Base-by-base conservation (phyloP, 352 stramenopile genomes). In the Globisporangium paroecandrum region DNA sequence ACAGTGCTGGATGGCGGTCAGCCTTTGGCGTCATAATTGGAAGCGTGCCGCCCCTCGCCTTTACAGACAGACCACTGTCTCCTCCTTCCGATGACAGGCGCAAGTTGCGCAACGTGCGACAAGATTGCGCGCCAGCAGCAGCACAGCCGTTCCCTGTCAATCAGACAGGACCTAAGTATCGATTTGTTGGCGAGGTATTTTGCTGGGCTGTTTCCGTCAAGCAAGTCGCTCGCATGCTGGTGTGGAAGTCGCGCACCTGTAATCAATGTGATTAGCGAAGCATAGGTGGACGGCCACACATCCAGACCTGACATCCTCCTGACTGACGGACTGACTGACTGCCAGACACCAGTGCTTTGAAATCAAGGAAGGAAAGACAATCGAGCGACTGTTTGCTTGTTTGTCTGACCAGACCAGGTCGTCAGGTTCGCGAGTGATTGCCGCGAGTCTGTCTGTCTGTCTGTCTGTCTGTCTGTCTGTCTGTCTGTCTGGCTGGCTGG, bases 31-130 rank as follows among this genome's bases (percentile, higher is more conserved):
- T 51, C 56, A 49, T 62, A 36, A 62, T 32, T 8, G 32, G 56
- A 49, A 62, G n/a, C 56, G 56, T 62, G 56, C 56, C 12, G 18
- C 54, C 22, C 18, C 56, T 47, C 20, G 32, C 32, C 43, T 61
- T 62, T 62, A 47, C 56, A 38, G 5, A 24, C 29, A 38, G 5
- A 24, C 29, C 43, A 1, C 43, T 51, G 10, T 9, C 10, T 46
- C 15, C 8, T 61, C 13, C 13, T 13, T 43, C 12, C 2, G 4
- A 18, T 46, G 56, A 62, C 56, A 62, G 55, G 55, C 56, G 29
- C 32, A 38, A 38, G 32, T 38, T 38, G 32, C 32, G 32, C 56
- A 46, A 46, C 29, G 10, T 38, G 24, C 41, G 38, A 46, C 38
- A 46, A 46, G 38, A 46, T 46, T 46, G 38, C 36, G 36, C 38